Evolutionary conservation across 2,329 filamentous ascomycete genomes (phyloP), one percentile per base, ranked within the genome.

Genomic region (Diplodia corticola): DNA sequence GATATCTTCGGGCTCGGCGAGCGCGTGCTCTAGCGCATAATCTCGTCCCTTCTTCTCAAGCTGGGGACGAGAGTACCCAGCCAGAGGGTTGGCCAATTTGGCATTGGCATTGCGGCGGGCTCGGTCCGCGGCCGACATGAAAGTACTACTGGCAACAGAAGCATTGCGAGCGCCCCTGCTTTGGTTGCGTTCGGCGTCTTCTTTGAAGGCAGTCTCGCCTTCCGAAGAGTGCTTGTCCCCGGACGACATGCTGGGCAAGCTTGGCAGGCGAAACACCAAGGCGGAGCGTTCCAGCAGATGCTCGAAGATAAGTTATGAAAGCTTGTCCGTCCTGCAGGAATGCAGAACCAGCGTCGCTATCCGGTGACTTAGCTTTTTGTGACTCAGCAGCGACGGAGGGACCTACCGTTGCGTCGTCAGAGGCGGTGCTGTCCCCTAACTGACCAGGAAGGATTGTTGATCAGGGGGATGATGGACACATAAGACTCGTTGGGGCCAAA

Each of bases 31-130:
- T 28, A 80, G 75, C 26, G 85, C 87, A 73, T 89, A 90, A 5
- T 81, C 80, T 63, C 85, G 84, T 15, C 87, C 88, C 76, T 84
- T 84, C 37, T 78, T 79, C 54, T 79, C 80, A 15, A 91, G 79
- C 68, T 87, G 81, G 4, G 82, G 78, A 48, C 81, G 77, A 17
- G 74, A 79, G 66, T 80, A 80, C 13, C 82, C 83, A 3, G 80
- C 79, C 7, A 86, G 76, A 10, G 84, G 84, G 68, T 86, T 86
- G 24, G 81, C 83, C 51, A 86, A 79, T 71, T 83, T 85, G 3
- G 83, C 82, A 65, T 80, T 80, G 61, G 78, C 68, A 59, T 78
- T 76, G n/a, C 70, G 71, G 15, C 75, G 73, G 5, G 72, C 73
- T 7, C 69, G 71, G 48, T 77, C 75, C 17, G 71, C 74, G 10